Percentiles rank a stretch among this genome's conserved stretches.
Evolutionary conservation across 2,329 filamentous ascomycete genomes (phyloP).

Genomic region (Aureobasidium musti): DNA sequence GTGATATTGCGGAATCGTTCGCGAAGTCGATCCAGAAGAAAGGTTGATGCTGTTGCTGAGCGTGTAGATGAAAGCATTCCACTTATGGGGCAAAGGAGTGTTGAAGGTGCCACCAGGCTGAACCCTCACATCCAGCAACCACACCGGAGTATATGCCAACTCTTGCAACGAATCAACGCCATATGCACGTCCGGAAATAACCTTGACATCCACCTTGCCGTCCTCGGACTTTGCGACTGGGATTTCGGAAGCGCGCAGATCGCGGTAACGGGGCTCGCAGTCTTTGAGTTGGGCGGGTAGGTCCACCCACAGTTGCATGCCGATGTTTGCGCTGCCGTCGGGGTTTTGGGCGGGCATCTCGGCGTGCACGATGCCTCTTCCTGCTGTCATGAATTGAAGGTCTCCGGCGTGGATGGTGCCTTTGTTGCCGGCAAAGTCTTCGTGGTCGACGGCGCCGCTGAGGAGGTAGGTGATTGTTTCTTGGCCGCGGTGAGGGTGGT

Average conservation of each 20-base stretch:
- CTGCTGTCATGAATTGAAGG: conserved; percentile 97
- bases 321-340: conserved; percentile 76
- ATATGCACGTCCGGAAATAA: conserved; percentile 83
- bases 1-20: conserved; percentile 69
- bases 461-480: conserved; percentile 90
- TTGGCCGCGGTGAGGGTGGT: conserved; percentile 81
- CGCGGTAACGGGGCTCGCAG: conserved; percentile 90
- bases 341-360: conserved; percentile 85
- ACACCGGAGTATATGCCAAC: conserved; percentile 95
- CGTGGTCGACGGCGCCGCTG: conserved; percentile 82
- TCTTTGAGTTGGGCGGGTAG: conserved; percentile 77
- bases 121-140: conserved; percentile 83
- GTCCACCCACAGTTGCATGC: conserved; percentile 95
- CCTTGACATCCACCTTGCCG: conserved; percentile 76
- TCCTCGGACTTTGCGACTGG: conserved; percentile 71
- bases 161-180: conserved; percentile 86
- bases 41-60: conserved; percentile 72
- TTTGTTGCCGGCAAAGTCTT: conserved; percentile 84
- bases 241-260: conserved; percentile 77
- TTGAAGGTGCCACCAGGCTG: conserved; percentile 74
- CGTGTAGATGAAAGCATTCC: conserved; percentile 89
- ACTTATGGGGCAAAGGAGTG: conserved; percentile 74
- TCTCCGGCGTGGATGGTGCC: conserved; percentile 87
- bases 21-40: conserved; percentile 55
- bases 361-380: conserved; percentile 86